Conservation (phyloP, 768 basidiomycete species). For the Brasilioporus rufonigricans region DNA sequence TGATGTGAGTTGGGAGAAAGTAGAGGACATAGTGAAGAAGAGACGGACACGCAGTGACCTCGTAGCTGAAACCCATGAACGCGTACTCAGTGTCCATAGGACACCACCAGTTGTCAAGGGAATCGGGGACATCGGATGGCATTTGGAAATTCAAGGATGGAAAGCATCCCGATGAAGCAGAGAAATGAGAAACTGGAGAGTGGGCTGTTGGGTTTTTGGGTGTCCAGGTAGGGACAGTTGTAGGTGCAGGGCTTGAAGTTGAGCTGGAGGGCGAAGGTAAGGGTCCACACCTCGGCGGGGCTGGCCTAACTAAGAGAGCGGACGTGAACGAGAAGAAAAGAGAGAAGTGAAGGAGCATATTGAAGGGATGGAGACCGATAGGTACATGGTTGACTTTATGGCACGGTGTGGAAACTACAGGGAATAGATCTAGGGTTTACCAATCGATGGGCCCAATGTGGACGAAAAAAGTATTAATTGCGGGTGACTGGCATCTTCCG, state of each 20-base stretch:
- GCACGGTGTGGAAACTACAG: too few species aligned
- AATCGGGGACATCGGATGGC: constrained; percentile 48
- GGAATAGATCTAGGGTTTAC: too few species aligned
- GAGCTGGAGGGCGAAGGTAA: background rate
- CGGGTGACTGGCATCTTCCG: constrained; percentile 16
- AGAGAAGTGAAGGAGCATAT: constrained; percentile 10
- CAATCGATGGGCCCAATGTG: too few species aligned
- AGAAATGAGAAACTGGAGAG: background rate
- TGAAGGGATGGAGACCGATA: background rate
- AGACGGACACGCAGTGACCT: constrained; percentile 58
- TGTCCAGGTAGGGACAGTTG: background rate
- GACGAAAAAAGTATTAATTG: background rate
- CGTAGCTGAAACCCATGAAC: constrained; percentile 78
- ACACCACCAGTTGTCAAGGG: constrained; percentile 63
- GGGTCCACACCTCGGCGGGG: constrained; percentile 10
- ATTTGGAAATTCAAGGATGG: constrained; percentile 48
- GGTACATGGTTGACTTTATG: background rate
- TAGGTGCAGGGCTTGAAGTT: too few species aligned
- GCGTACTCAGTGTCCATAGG: constrained; percentile 61
- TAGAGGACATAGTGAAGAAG: background rate
- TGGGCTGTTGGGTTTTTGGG: background rate
- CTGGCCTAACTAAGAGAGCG: constrained; percentile 11
- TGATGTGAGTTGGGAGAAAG: background rate
- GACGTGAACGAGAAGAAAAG: constrained; percentile 7
- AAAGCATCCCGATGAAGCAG: constrained; percentile 28